A percentile compares a stretch with the other conserved stretches of the same genome.
phyloP scores from a whole-genome alignment of 768 basidiomycete species.

The Leccinum sublutescens region DNA sequence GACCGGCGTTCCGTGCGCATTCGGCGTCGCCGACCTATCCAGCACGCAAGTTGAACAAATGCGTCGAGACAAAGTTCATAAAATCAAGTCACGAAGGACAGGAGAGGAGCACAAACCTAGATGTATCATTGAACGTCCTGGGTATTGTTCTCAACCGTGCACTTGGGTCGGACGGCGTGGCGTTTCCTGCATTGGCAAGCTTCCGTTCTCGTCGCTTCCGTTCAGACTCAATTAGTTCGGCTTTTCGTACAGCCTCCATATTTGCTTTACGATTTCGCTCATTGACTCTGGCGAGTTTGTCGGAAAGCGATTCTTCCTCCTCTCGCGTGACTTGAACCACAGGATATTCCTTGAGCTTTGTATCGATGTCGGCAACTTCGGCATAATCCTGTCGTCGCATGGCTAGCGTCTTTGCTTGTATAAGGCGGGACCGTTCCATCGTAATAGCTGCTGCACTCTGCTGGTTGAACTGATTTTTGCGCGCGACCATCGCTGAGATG shows the following conservation, averaged over 20 bases:
- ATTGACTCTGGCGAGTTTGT: slow-evolving; percentile 77
- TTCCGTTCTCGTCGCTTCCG: slow-evolving; percentile 69
- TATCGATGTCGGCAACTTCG: slow-evolving; percentile 62
- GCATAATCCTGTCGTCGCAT: slow-evolving; percentile 64
- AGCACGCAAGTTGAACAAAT: slow-evolving; percentile 8
- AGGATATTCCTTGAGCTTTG: slow-evolving; percentile 55
- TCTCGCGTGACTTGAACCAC: slow-evolving; percentile 19
- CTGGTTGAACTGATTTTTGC: slow-evolving; percentile 49
- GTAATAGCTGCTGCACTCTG: slow-evolving; percentile 36
- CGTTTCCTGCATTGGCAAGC: slow-evolving; percentile 41
- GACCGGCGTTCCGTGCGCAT: slow-evolving; percentile 46
- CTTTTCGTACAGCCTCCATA: slow-evolving; percentile 71
- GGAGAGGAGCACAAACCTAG: slow-evolving; percentile 50
- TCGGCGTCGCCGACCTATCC: slow-evolving; percentile 43
- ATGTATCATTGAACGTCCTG: slow-evolving; percentile 51
- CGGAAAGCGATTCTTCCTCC: slow-evolving; percentile 32
- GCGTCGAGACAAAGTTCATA: slow-evolving; percentile 18
- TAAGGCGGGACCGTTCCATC: slow-evolving; percentile 65
- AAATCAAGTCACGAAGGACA: slow-evolving; percentile 12
- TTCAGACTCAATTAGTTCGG: slow-evolving; percentile 69
- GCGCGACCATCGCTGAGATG: slow-evolving; percentile 72
- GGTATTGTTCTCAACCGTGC: slow-evolving; percentile 67
- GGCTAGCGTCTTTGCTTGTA: slow-evolving; percentile 72
- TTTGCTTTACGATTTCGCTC: slow-evolving; percentile 89
- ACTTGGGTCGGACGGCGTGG: slow-evolving; percentile 56